phyloP scores from a whole-genome alignment of 1,284 basidiomycete genomes.

The Puccinia novopanici region DNA sequence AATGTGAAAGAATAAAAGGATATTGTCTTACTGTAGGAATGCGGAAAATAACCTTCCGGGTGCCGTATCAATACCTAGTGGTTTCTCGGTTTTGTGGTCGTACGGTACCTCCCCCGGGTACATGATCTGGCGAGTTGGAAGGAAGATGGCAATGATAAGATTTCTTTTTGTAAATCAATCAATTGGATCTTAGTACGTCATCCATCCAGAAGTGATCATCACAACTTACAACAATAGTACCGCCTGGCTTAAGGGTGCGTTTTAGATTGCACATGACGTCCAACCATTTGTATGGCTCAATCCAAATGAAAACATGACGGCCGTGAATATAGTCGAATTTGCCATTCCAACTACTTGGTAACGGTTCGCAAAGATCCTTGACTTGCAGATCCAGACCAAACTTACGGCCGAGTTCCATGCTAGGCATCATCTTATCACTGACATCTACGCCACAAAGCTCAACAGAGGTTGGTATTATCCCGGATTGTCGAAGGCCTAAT shows the following conservation, averaged over 20 bases:
- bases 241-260: slow-evolving; percentile 36
- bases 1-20: neutral
- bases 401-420: neutral
- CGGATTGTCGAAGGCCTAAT: slow-evolving; percentile 41
- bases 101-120: slow-evolving; percentile 32
- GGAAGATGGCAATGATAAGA: neutral
- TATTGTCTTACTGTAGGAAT: slow-evolving; percentile 24
- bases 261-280: slow-evolving; percentile 29
- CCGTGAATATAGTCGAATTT: slow-evolving; percentile 41
- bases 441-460: slow-evolving; percentile 36
- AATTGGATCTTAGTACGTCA: neutral
- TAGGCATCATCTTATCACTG: slow-evolving; percentile 40
- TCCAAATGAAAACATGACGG: slow-evolving; percentile 44
- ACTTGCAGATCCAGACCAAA: slow-evolving; percentile 31
- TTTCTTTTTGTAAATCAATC: neutral
- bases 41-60: slow-evolving; percentile 40
- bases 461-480: slow-evolving; percentile 24
- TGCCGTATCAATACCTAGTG: slow-evolving; percentile 9
- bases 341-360: slow-evolving; percentile 32
- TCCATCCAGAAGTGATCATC: neutral
- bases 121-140: slow-evolving; percentile 12
- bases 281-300: slow-evolving; percentile 38
- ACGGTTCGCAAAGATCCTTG: slow-evolving; percentile 25
- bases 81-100: slow-evolving; percentile 29
- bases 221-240: slow-evolving; percentile 27